A percentile compares a stretch with the other conserved stretches of the same genome.
These are phyloP conservation scores for Fraxinus floribunda DNA, from an alignment of 305 asterid species.

Conservation along the genomic window DNA sequence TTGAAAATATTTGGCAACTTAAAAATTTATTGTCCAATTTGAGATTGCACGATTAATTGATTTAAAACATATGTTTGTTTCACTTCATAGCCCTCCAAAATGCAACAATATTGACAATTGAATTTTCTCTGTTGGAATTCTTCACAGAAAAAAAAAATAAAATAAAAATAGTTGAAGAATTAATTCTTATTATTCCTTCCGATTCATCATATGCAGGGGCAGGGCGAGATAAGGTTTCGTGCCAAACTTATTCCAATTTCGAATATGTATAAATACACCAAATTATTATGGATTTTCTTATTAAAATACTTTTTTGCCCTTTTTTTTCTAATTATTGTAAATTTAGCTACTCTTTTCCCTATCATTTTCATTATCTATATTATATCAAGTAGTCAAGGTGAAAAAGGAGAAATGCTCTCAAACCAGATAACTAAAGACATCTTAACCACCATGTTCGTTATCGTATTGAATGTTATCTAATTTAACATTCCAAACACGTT, in stretches of 20 bases:
- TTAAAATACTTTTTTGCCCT: background rate
- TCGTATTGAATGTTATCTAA: background rate
- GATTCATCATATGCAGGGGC: background rate
- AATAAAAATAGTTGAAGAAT: background rate
- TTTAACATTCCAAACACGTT: background rate
- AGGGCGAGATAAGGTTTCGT: background rate
- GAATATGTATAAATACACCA: background rate
- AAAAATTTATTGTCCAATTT: background rate
- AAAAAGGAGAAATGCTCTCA: background rate
- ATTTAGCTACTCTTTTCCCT: background rate
- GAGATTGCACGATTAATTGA: background rate
- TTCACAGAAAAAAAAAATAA: background rate
- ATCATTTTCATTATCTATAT: background rate
- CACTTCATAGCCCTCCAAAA: background rate
- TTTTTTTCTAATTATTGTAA: background rate
- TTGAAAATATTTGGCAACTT: background rate
- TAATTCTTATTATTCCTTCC: background rate
- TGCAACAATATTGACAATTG: background rate
- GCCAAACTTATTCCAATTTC: background rate
- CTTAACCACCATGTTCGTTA: background rate
- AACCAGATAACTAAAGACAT: background rate
- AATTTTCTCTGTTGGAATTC: background rate
- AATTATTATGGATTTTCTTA: background rate
- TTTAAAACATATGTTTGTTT: background rate
- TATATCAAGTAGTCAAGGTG: background rate